Evolutionary conservation across 305 asterid species (phyloP).

Genomic region (Fraxinus albicans): DNA sequence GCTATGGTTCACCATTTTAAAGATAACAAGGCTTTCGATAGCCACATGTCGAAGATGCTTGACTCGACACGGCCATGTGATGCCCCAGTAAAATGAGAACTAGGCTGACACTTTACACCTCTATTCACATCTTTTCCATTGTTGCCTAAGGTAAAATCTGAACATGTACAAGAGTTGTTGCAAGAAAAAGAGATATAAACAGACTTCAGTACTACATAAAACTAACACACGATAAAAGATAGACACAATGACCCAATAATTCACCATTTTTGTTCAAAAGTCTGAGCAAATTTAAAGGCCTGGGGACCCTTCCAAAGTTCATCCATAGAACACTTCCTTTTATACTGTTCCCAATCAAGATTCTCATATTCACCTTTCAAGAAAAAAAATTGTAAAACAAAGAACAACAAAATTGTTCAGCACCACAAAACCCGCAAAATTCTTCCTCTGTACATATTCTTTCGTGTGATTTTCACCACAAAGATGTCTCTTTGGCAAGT

Average conservation of each 20-base stretch:
- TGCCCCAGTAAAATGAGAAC: background rate
- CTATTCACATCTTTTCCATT: background rate
- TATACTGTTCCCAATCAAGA: constrained; percentile 10
- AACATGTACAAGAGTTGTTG: background rate
- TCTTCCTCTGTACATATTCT: constrained; percentile 13
- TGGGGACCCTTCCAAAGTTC: constrained; percentile 15
- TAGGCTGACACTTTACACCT: background rate
- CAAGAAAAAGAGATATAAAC: background rate
- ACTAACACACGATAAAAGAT: background rate
- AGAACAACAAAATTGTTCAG: background rate
- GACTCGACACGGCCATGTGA: background rate
- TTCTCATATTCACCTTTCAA: constrained; percentile 14
- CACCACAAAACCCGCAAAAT: background rate
- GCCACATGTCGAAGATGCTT: background rate
- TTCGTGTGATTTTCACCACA: background rate
- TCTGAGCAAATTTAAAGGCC: background rate
- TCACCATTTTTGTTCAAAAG: background rate
- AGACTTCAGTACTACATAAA: background rate
- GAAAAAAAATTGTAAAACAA: background rate
- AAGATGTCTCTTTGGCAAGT: constrained; percentile 27
- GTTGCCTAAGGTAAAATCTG: background rate
- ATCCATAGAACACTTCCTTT: constrained; percentile 12
- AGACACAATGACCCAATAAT: background rate
- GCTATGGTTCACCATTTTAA: background rate
- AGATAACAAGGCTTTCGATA: background rate